A percentile compares a stretch with the other conserved stretches of the same genome.
These are phyloP conservation scores for Podaxis sp. DNA, from an alignment of 768 basidiomycete species.

Conservation along the genomic window DNA sequence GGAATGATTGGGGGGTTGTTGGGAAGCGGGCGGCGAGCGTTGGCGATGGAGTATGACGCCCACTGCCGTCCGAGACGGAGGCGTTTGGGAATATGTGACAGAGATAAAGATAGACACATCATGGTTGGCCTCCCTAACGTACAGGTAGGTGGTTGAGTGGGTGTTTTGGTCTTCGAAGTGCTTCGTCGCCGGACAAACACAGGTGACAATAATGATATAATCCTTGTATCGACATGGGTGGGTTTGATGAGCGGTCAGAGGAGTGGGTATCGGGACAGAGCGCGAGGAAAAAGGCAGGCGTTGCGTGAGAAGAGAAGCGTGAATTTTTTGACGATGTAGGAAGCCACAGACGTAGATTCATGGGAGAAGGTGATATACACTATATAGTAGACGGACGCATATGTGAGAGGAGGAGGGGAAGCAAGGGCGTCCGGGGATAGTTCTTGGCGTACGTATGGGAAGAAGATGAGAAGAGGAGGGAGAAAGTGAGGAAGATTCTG, in stretches of 20 bases:
- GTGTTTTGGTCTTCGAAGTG: neutral
- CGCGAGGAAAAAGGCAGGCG: neutral
- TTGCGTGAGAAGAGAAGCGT: neutral
- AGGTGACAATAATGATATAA: neutral
- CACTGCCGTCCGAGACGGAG: conserved; percentile 14
- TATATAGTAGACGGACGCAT: neutral
- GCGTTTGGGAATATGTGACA: conserved; percentile 6
- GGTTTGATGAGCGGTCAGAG: neutral
- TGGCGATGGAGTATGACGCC: conserved; percentile 5
- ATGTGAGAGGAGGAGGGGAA: neutral
- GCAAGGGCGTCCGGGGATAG: neutral
- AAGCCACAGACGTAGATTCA: neutral
- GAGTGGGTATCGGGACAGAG: neutral
- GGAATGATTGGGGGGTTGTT: neutral
- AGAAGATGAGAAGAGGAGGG: conserved; percentile 7
- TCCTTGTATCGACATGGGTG: neutral
- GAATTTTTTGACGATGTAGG: neutral
- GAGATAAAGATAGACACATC: conserved; percentile 2
- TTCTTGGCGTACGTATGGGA: conserved; percentile 11
- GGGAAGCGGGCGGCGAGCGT: neutral
- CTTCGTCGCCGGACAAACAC: conserved; percentile 1
- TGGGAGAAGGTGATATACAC: neutral
- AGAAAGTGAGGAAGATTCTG: neutral
- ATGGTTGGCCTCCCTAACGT: neutral
- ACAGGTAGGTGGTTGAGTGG: neutral